Conservation (phyloP, 768 basidiomycete species). For the Imleria badia region DNA sequence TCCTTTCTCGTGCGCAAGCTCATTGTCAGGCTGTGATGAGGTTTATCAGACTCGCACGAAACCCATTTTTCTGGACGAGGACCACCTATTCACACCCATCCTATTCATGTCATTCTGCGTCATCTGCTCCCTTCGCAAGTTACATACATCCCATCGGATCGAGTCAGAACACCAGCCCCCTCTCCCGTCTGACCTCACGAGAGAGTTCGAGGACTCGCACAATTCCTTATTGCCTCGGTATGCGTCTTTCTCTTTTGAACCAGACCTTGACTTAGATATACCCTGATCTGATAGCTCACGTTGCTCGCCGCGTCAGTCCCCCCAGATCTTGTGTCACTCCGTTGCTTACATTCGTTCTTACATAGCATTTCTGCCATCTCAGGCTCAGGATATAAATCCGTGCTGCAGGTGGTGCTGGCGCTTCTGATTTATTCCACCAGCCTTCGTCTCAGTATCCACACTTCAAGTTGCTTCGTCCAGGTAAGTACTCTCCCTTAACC, state of each 20-base stretch:
- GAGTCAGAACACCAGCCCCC: too few relatives aligned
- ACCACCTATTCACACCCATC: too few relatives aligned
- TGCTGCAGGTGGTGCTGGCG: slow-evolving; percentile 9
- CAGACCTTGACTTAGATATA: too few relatives aligned
- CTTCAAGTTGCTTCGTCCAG: slow-evolving; percentile 2
- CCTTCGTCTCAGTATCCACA: slow-evolving; percentile 10
- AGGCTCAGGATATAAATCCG: slow-evolving; percentile 2
- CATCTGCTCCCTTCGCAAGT: too few relatives aligned
- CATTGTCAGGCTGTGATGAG: too few relatives aligned
- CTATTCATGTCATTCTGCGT: too few relatives aligned
- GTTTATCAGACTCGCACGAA: too few relatives aligned
- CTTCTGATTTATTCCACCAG: slow-evolving; percentile 20
- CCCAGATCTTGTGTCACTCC: too few relatives aligned
- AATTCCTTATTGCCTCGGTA: slow-evolving; percentile 17
- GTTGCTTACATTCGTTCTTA: too few relatives aligned
- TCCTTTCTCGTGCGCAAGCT: too few relatives aligned
- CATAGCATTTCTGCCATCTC: slow-evolving; percentile 17
- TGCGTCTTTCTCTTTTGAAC: background rate
- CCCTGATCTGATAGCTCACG: slow-evolving; percentile 5
- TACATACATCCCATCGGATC: too few relatives aligned
- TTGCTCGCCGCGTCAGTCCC: slow-evolving; percentile 16
- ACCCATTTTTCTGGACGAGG: too few relatives aligned
- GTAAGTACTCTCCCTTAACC: background rate
- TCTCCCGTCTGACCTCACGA: background rate
- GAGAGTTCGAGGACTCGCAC: slow-evolving; percentile 4